phyloP scores from a whole-genome alignment of 1,139 yeast genomes.

The Torulaspora pretoriensis region DNA sequence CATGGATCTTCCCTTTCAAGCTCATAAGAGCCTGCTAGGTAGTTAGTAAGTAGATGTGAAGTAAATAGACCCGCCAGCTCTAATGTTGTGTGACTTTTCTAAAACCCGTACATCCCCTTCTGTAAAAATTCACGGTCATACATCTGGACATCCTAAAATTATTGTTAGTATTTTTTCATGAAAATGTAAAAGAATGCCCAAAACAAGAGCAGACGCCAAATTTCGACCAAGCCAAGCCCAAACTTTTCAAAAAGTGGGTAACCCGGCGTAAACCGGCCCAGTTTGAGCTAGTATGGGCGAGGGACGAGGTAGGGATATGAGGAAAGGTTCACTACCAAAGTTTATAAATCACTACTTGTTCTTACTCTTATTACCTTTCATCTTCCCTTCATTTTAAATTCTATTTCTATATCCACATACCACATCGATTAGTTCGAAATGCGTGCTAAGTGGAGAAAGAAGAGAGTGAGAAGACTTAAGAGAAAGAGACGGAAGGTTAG shows the following conservation, averaged over 20 bases:
- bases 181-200: too few species aligned
- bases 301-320: not conserved
- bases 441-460: conserved; percentile 98
- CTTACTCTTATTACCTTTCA: not conserved
- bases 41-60: not conserved
- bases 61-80: not conserved
- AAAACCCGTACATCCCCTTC: not conserved
- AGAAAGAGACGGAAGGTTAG: conserved; percentile 99
- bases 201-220: not conserved
- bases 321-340: conserved; percentile 3
- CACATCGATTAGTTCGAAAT: conserved; percentile 40
- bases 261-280: not conserved
- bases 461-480: conserved; percentile 99
- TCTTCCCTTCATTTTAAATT: not conserved
- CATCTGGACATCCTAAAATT: too few species aligned
- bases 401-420: conserved; percentile 10
- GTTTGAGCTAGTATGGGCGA: not conserved
- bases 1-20: too few species aligned
- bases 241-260: not conserved
- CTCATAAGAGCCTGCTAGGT: too few species aligned
- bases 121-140: not conserved
- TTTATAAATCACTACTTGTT: conserved; percentile 5
- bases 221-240: not conserved
- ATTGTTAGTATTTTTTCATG: too few species aligned
- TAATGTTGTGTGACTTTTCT: not conserved